phyloP scores from a whole-genome alignment of 2,329 filamentous ascomycete species.

The Paraconiothyrium sp. region DNA sequence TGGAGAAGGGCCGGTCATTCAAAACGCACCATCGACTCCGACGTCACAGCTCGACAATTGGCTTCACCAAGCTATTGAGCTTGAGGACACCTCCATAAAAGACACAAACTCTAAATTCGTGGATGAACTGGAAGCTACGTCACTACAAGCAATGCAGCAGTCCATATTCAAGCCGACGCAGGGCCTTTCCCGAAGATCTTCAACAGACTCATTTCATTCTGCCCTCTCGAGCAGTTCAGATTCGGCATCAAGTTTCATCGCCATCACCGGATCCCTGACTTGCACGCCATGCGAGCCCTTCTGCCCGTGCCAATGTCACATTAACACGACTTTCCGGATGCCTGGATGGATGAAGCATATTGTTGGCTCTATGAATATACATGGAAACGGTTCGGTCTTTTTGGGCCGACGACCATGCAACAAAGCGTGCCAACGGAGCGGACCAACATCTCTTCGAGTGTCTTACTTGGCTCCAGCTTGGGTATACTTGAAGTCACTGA shows the following conservation, averaged over 20 bases:
- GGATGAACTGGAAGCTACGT: no score
- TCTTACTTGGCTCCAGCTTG: constrained; percentile 16
- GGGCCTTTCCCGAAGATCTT: background rate
- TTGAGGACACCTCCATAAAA: background rate
- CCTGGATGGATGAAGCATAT: constrained; percentile 15
- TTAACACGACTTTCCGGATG: constrained; percentile 3
- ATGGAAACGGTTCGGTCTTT: constrained; percentile 15
- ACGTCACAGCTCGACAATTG: background rate
- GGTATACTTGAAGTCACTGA: constrained; percentile 10
- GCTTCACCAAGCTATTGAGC: background rate
- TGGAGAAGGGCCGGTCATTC: background rate
- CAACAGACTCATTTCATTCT: constrained; percentile 4
- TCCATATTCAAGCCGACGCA: background rate
- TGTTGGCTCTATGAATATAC: constrained; percentile 13
- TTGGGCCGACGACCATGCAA: constrained; percentile 17
- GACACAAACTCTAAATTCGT: no score
- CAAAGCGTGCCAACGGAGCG: constrained; percentile 12
- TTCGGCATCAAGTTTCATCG: constrained; percentile 5
- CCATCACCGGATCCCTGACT: background rate
- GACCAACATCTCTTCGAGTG: constrained; percentile 14
- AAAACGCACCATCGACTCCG: background rate
- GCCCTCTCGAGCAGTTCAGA: constrained; percentile 4
- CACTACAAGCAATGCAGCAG: no score
- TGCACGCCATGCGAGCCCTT: constrained; percentile 14
- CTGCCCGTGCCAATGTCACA: constrained; percentile 20